Base-by-base conservation (phyloP, 2,329 filamentous ascomycete species). In the Alternaria burnsii region DNA sequence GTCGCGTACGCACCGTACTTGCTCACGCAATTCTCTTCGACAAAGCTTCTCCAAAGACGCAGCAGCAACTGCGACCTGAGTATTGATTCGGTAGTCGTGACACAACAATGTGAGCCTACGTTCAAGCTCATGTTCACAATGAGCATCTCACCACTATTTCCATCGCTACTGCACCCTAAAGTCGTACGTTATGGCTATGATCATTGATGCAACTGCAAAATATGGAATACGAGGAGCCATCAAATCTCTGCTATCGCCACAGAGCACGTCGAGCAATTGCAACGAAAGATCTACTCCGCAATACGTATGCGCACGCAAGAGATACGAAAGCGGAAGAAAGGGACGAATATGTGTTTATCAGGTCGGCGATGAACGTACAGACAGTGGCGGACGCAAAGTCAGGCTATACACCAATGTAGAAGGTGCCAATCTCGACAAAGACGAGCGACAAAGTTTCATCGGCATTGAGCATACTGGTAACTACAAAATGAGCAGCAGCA, bases 221-320 rank as follows among this genome's bases (percentile, higher is more conserved):
- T n/a, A 26, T 46, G 34, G 56, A 26, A 12, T 59, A 16, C 28
- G 56, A 10, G 52, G 47, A 22, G 30, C 47, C 24, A 6, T 62
- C 30, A 22, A 26, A 24, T 28, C 14, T 11, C 32, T 50, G 22
- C 26, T 61, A 4, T 58, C 42, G 8, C 34, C 20, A 41, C 16
- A 38, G 22, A 14, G 8, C n/a, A 48, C 38, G 26, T 22, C 22
- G 6, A 20, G 7, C 50, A 28, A 24, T 34, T 2, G 43, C 22
- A 5, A 36, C 36, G 42, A 48, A 32, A 30, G 3, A 4, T n/a
- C 24, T 22, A 4, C 41, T 5, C 6, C 34, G 24, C 36, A 16
- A 53, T 55, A 44, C 24, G 52, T 34, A 12, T 59, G 22, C 24
- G 47, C 52, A n/a, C 42, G 42, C 34, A 53, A 50, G 24, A 55